These are phyloP conservation scores for Nitzschia sp. DNA, from an alignment of 108 stramenopile species.

Conservation along the genomic window DNA sequence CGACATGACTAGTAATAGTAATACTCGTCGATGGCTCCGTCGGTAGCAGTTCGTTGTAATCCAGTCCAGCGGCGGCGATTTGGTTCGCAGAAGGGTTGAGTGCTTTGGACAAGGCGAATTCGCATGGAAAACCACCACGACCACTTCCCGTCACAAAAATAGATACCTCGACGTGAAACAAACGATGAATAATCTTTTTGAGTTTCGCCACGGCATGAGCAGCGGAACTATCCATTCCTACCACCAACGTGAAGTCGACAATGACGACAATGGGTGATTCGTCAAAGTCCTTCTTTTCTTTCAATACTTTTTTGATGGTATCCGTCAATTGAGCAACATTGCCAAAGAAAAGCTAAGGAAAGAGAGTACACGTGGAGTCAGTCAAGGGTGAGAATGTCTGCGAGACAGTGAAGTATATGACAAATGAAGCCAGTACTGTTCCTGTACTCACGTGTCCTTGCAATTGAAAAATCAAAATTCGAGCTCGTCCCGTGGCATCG, in stretches of 20 bases:
- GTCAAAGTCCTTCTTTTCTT: constrained; percentile 29
- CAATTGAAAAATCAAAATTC: constrained; percentile 66
- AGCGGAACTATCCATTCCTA: constrained; percentile 77
- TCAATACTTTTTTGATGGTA: constrained; percentile 46
- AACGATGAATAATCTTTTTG: constrained; percentile 46
- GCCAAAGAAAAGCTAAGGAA: constrained; percentile 39
- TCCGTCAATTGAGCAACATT: constrained; percentile 53
- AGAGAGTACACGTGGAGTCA: not conserved
- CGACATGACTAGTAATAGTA: not conserved
- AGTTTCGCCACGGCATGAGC: constrained; percentile 75
- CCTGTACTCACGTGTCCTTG: constrained; percentile 61
- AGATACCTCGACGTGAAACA: constrained; percentile 49
- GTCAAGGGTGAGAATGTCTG: not conserved
- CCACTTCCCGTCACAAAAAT: constrained; percentile 67
- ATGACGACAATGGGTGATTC: constrained; percentile 62
- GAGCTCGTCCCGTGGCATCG: constrained; percentile 45
- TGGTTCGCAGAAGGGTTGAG: constrained; percentile 10
- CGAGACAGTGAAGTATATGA: not conserved
- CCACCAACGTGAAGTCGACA: constrained; percentile 70
- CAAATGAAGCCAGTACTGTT: not conserved
- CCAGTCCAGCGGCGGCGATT: constrained; percentile 1
- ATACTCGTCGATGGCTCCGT: not conserved
- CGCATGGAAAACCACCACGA: constrained; percentile 67
- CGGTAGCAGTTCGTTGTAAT: constrained; percentile 15
- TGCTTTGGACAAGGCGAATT: constrained; percentile 53